These are phyloP conservation scores for Silene conica DNA, from an alignment of 148 eudicot genomes.

Conservation along the genomic window DNA sequence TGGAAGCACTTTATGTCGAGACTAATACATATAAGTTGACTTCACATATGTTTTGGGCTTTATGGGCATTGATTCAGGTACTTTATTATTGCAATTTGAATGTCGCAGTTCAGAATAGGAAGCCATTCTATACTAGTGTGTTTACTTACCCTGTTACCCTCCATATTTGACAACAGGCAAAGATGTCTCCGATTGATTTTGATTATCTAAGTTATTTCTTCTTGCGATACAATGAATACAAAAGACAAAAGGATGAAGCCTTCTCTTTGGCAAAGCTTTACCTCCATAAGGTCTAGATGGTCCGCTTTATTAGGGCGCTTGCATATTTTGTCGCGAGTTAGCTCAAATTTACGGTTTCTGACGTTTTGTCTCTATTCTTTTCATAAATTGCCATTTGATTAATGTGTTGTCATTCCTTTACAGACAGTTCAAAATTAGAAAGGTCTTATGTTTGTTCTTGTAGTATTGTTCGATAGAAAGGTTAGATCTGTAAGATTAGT, in stretches of 20 bases:
- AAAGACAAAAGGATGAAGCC: constrained; percentile 56
- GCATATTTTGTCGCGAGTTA: constrained; percentile 1
- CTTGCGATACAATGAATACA: constrained; percentile 76
- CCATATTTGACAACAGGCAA: constrained; percentile 50
- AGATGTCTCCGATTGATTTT: constrained; percentile 86
- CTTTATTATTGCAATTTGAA: not conserved
- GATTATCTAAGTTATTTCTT: constrained; percentile 84
- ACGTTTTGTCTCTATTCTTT: not conserved
- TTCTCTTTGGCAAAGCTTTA: constrained; percentile 47
- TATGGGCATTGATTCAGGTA: constrained; percentile 99
- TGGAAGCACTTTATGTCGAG: constrained; percentile 79
- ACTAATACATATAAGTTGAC: constrained; percentile 74
- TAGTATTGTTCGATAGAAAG: constrained; percentile 2
- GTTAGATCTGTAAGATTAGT: constrained; percentile 12
- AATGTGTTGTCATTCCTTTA: not conserved
- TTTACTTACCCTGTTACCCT: not conserved
- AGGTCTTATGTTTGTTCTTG: constrained; percentile 23
- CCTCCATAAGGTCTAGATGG: constrained; percentile 24
- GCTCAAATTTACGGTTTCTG: not conserved
- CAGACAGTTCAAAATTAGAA: not conserved
- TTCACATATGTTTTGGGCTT: constrained; percentile 91
- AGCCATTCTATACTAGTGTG: not conserved
- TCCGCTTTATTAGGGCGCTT: not conserved
- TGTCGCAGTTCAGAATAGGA: not conserved
- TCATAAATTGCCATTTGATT: not conserved